phyloP scores from a whole-genome alignment of 164 flowering plant genomes.

The Vitis cinerea region DNA sequence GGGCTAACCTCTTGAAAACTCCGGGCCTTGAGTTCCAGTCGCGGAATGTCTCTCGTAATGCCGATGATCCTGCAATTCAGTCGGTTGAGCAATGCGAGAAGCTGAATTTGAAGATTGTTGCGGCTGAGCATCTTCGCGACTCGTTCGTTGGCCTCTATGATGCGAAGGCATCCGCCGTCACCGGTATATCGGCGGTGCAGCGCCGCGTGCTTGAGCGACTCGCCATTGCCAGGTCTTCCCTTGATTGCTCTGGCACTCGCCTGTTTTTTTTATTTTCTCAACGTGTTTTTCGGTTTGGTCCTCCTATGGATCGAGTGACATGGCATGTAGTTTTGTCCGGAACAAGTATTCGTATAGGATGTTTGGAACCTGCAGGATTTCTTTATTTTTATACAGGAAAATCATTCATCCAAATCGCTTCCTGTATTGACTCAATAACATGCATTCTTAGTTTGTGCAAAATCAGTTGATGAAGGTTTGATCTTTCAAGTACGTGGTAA shows the following conservation, averaged over 20 bases:
- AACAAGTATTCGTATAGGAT: too few relatives aligned
- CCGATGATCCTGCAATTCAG: slow-evolving; percentile 28
- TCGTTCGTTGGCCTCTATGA: slow-evolving; percentile 74
- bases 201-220: slow-evolving; percentile 61
- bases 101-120: slow-evolving; percentile 44
- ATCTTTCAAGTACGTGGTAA: neutral
- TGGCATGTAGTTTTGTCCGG: too few relatives aligned
- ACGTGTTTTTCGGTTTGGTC: neutral
- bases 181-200: slow-evolving; percentile 41
- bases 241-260: neutral
- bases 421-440: neutral
- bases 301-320: too few relatives aligned
- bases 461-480: neutral
- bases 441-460: neutral
- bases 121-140: slow-evolving; percentile 60
- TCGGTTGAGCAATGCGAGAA: slow-evolving; percentile 51
- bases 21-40: slow-evolving; percentile 51
- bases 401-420: neutral
- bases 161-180: slow-evolving; percentile 34
- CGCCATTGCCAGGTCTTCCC: slow-evolving; percentile 47
- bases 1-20: slow-evolving; percentile 38
- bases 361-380: too few relatives aligned
- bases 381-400: too few relatives aligned
- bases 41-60: neutral
- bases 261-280: neutral